Percentiles rank a stretch among this genome's conserved stretches.
phyloP scores from a whole-genome alignment of 108 stramenopile species.

The Schizochytrium sp. region DNA sequence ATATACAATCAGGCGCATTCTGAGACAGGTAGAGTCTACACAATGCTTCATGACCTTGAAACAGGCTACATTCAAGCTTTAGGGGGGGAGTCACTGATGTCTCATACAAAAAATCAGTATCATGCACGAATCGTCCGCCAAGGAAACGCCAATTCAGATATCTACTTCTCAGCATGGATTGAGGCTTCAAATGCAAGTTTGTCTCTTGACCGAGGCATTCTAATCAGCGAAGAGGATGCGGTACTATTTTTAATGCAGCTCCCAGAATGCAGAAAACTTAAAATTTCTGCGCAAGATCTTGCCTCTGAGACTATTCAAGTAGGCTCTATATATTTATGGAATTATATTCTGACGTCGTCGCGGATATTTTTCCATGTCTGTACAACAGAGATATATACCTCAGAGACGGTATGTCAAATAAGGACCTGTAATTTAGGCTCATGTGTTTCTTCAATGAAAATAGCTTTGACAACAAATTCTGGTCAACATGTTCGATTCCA shows the following conservation, averaged over 20 bases:
- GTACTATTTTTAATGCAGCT: too few species aligned
- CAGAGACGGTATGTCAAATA: too few species aligned
- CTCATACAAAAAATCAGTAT: neutral
- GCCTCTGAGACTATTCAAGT: neutral
- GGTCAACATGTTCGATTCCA: constrained; percentile 15
- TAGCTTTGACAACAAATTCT: neutral
- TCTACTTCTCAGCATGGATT: too few species aligned
- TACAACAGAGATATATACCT: too few species aligned
- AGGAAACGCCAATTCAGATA: neutral
- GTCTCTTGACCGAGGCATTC: too few species aligned
- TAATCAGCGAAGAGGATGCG: too few species aligned
- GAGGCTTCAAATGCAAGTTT: too few species aligned
- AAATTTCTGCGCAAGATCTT: too few species aligned
- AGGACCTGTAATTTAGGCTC: too few species aligned
- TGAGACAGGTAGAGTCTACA: neutral
- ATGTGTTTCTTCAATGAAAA: too few species aligned
- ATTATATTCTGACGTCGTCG: constrained; percentile 2
- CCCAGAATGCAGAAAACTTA: too few species aligned
- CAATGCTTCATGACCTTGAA: neutral
- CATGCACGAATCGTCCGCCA: neutral
- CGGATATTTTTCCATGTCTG: constrained; percentile 18
- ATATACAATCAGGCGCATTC: neutral
- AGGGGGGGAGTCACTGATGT: neutral
- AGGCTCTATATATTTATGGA: neutral
- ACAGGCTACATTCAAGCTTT: neutral